These are phyloP conservation scores for Colletotrichum spaethianum DNA, from an alignment of 2,329 filamentous ascomycete species.

Conservation along the genomic window DNA sequence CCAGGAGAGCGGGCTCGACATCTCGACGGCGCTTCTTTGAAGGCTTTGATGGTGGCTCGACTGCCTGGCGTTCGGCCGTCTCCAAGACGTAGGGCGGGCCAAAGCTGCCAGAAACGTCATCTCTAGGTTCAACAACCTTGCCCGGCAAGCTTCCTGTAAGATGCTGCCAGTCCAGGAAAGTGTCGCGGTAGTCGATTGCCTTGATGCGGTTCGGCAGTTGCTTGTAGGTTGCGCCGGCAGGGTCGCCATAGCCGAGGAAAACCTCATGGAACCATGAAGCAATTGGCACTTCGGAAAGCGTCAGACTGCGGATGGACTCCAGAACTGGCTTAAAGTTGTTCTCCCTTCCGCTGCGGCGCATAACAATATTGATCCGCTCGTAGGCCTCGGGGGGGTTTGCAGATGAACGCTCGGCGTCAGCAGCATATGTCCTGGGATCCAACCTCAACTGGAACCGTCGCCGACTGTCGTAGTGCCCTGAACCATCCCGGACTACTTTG, in stretches of 20 bases:
- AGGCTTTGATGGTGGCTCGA: constrained; percentile 67
- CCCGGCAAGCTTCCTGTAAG: constrained; percentile 91
- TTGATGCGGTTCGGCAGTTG: constrained; percentile 83
- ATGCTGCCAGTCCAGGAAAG: constrained; percentile 96
- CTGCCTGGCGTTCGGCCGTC: constrained; percentile 68
- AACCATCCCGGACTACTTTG: constrained; percentile 75
- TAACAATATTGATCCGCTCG: constrained; percentile 85
- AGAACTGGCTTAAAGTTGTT: constrained; percentile 98
- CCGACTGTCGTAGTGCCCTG: constrained; percentile 74
- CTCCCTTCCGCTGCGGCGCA: constrained; percentile 87
- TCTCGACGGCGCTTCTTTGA: constrained; percentile 92
- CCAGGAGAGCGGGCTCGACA: constrained; percentile 75
- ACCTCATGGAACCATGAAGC: constrained; percentile 96
- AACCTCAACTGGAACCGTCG: constrained; percentile 85
- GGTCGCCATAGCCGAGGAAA: constrained; percentile 97
- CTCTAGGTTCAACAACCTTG: constrained; percentile 84
- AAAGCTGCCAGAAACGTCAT: constrained; percentile 80
- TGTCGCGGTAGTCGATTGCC: constrained; percentile 91
- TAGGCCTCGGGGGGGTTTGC: constrained; percentile 85
- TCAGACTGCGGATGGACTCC: constrained; percentile 89
- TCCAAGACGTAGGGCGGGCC: constrained; percentile 91
- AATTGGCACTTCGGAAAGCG: constrained; percentile 86
- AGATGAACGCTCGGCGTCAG: constrained; percentile 77
- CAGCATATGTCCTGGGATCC: constrained; percentile 83
- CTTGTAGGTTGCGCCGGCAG: constrained; percentile 87